Conservation (phyloP, 2,329 filamentous ascomycete species). For the Xylaria sp. region DNA sequence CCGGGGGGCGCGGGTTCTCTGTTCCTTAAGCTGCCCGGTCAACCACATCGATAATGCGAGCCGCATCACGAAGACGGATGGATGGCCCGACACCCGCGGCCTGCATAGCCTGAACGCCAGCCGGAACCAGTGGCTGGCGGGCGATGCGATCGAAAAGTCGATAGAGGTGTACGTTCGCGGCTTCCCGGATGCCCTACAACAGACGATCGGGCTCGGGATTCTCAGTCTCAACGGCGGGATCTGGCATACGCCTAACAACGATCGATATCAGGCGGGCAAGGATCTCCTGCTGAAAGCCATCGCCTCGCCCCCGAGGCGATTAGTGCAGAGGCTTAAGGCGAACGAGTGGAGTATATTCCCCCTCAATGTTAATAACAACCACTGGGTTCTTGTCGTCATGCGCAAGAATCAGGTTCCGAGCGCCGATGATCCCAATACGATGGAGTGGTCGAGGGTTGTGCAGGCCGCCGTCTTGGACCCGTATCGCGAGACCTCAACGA, state of each 20-base stretch:
- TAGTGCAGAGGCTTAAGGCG: background rate
- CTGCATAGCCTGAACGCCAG: constrained; percentile 37
- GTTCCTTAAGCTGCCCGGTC: constrained; percentile 26
- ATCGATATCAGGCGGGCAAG: background rate
- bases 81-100: constrained; percentile 38
- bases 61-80: constrained; percentile 13
- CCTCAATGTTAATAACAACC: constrained; percentile 27
- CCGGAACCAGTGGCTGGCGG: constrained; percentile 34
- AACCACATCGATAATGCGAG: constrained; percentile 18
- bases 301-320: background rate
- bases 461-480: constrained; percentile 38
- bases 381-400: constrained; percentile 41
- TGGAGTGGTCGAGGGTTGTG: constrained; percentile 30
- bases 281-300: constrained; percentile 1
- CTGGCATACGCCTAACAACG: background rate
- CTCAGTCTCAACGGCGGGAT: background rate
- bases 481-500: background rate
- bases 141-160: constrained; percentile 35
- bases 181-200: constrained; percentile 21
- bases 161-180: constrained; percentile 18
- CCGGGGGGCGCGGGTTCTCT: constrained; percentile 24
- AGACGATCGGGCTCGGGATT: constrained; percentile 29
- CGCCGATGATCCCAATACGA: background rate
- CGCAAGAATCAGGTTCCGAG: constrained; percentile 27
- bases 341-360: constrained; percentile 41